phyloP scores from a whole-genome alignment of 768 basidiomycete genomes.

The Lactarius akahatsu region DNA sequence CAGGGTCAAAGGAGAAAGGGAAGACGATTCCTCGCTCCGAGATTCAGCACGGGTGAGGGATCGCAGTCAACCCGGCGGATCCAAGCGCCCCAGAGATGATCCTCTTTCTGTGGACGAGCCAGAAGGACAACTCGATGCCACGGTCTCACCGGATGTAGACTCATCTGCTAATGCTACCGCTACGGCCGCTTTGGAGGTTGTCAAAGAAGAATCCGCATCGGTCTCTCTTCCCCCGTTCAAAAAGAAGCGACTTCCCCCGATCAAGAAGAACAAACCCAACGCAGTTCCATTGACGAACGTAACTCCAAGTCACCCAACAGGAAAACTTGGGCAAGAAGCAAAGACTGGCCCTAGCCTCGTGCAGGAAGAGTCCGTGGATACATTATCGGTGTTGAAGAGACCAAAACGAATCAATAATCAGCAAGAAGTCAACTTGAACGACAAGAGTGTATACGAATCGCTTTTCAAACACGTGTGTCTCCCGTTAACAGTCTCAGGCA shows the following conservation, averaged over 20 bases:
- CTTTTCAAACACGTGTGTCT: slow-evolving; percentile 31
- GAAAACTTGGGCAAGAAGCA: slow-evolving; percentile 12
- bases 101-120: slow-evolving; percentile 19
- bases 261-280: slow-evolving; percentile 28
- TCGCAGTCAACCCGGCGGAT: slow-evolving; percentile 18
- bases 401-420: slow-evolving; percentile 25
- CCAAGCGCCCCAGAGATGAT: slow-evolving; percentile 23
- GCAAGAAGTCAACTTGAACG: slow-evolving; percentile 30
- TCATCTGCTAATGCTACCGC: slow-evolving; percentile 13
- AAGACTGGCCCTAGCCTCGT: slow-evolving; percentile 10
- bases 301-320: slow-evolving; percentile 8
- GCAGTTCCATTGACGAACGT: slow-evolving; percentile 13
- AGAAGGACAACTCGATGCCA: slow-evolving; percentile 18
- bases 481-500: neutral
- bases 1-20: slow-evolving; percentile 23
- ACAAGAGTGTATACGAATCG: slow-evolving; percentile 30
- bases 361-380: slow-evolving; percentile 17
- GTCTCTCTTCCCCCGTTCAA: slow-evolving; percentile 28
- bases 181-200: slow-evolving; percentile 9
- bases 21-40: slow-evolving; percentile 19
- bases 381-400: slow-evolving; percentile 25
- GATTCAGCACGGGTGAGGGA: slow-evolving; percentile 7
- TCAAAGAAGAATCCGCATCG: slow-evolving; percentile 25
- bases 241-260: slow-evolving; percentile 28
- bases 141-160: slow-evolving; percentile 14